phyloP scores from a whole-genome alignment of 805 yeast genomes.

The Saccharomycopsis fibuligera region DNA sequence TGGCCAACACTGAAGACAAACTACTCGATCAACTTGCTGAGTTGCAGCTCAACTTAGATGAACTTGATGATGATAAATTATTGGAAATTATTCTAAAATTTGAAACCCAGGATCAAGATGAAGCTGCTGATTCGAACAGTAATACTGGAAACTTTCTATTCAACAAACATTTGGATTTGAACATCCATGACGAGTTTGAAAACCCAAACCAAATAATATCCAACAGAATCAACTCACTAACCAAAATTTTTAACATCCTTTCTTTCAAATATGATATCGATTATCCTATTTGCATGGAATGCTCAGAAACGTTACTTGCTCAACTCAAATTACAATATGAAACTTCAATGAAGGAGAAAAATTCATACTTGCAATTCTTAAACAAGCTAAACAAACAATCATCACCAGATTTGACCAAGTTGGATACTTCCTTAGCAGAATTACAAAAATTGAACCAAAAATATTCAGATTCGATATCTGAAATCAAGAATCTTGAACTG shows the following conservation, averaged over 20 bases:
- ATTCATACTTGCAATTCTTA: conserved; percentile 66
- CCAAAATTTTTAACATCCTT: conserved; percentile 62
- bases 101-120: not conserved
- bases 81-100: not conserved
- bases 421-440: conserved; percentile 25
- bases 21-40: conserved; percentile 4
- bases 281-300: conserved; percentile 83
- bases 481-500: conserved; percentile 35
- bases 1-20: conserved; percentile 5
- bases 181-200: conserved; percentile 22
- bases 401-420: conserved; percentile 16
- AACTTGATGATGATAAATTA: conserved; percentile 12
- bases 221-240: conserved; percentile 45
- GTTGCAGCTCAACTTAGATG: conserved; percentile 9
- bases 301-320: conserved; percentile 60
- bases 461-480: conserved; percentile 39
- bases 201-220: conserved; percentile 36
- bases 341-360: conserved; percentile 69
- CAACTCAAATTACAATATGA: conserved; percentile 66
- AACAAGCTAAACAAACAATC: conserved; percentile 55
- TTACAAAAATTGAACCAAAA: conserved; percentile 30
- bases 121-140: not conserved
- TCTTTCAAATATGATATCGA: conserved; percentile 72
- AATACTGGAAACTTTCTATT: not conserved
- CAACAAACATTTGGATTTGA: not conserved